Percentiles rank a stretch among this genome's conserved stretches.
phyloP scores from a whole-genome alignment of 768 basidiomycete species.

The Suillus brevipes region DNA sequence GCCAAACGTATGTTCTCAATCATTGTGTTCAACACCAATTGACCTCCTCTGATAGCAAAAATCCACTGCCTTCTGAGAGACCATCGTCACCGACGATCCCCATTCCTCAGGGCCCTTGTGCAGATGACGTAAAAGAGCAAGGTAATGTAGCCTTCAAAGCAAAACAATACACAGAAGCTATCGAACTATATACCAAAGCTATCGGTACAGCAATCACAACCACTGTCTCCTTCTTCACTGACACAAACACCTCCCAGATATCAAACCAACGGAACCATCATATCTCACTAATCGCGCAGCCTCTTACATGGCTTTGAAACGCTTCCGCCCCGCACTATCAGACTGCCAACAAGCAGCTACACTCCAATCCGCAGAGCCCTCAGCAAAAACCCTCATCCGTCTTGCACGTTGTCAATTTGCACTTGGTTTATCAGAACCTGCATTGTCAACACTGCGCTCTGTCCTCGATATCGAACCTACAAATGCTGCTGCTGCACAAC shows the following conservation, averaged over 20 bases:
- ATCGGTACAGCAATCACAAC: conserved; percentile 46
- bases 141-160: conserved; percentile 78
- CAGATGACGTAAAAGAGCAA: conserved; percentile 66
- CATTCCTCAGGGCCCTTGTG: conserved; percentile 34
- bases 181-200: conserved; percentile 73
- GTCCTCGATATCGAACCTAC: conserved; percentile 61
- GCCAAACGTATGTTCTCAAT: conserved; percentile 21
- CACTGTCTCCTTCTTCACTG: conserved; percentile 22
- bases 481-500: conserved; percentile 59
- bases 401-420: conserved; percentile 84
- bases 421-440: conserved; percentile 66
- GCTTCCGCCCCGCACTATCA: conserved; percentile 68
- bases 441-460: conserved; percentile 64
- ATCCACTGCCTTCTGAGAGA: conserved; percentile 1
- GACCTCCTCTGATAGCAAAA: conserved; percentile 18
- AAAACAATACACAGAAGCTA: conserved; percentile 62
- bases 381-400: conserved; percentile 77
- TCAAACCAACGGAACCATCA: conserved; percentile 65
- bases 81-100: conserved; percentile 19
- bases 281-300: conserved; percentile 88
- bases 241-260: conserved; percentile 36
- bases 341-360: conserved; percentile 78
- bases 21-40: conserved; percentile 5
- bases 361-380: conserved; percentile 61
- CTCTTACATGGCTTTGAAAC: conserved; percentile 79